Evolutionary conservation across 768 basidiomycete genomes (phyloP), one percentile per base, ranked within the genome.

Genomic region (Suillus cothurnatus): DNA sequence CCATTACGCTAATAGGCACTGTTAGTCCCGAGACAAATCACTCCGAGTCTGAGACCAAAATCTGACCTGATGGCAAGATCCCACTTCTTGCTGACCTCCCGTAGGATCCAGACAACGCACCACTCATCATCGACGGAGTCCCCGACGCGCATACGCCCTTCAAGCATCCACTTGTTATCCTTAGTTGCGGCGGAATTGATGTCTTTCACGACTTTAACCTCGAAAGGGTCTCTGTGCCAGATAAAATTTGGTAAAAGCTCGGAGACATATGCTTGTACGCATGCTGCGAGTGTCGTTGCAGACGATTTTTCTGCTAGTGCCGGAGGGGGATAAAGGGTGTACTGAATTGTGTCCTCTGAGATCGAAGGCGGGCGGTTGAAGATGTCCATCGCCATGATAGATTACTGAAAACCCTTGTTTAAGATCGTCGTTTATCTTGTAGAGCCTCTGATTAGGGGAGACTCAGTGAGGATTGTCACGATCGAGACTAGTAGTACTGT

Each of bases 111-210:
- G 21, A 98, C 95, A 17, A 86, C 84, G 74, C 89, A 90, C 97
- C 97, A 99, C 77, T 99, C 97, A 71, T 99, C 97, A 76, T 99
- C 96, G n/a, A 99, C 85, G 61, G 89, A 92, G 77, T 99, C 97
- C 3, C 97, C 97, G 28, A 99, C 92, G 53, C 95, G 82, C 89
- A 96, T 93, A 53, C 82, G 80, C 11, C 96, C 95, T 72, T 94
- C 89, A 1, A 98, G 77, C 49, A 88, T 79, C 79, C 85, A 89
- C n/a, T 76, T 81, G 17, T 76, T 71, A 52, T 70, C 69, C 17
- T 61, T 62, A n/a, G 39, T 67, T 14, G 23, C 55, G n/a, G 69
- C 67, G 6, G 58, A 41, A 68, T 87, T 80, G 26, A 81, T 74
- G 59, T 86, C 79, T 53, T 74, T 67, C 9, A 83, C 84, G 21